A percentile compares a stretch with the other conserved stretches of the same genome.
Evolutionary conservation across 441 rosid species (phyloP).

Genomic region (Erysimum cheiri): DNA sequence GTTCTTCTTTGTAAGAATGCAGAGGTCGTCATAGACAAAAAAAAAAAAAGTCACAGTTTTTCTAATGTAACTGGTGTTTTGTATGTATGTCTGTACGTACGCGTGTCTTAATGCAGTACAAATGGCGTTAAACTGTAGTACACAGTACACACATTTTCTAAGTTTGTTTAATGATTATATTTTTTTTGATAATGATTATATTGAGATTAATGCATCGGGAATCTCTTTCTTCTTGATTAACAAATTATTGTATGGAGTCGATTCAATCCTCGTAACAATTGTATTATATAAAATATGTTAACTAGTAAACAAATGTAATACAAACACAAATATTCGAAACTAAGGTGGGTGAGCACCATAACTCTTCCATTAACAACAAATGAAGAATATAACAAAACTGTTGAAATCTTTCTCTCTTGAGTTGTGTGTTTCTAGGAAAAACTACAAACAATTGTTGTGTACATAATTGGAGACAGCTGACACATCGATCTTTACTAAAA

Average conservation of each 20-base stretch:
- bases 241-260: not conserved
- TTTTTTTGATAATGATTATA: too few species aligned
- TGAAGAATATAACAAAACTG: slow-evolving; percentile 28
- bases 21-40: slow-evolving; percentile 5
- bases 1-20: slow-evolving; percentile 20
- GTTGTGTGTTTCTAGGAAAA: slow-evolving; percentile 31
- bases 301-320: not conserved
- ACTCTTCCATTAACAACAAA: slow-evolving; percentile 21
- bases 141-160: slow-evolving; percentile 35
- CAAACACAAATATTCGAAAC: not conserved
- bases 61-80: slow-evolving; percentile 9
- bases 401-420: slow-evolving; percentile 17
- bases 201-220: not conserved
- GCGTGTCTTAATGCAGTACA: slow-evolving; percentile 38
- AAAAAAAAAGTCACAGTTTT: not conserved
- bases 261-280: not conserved
- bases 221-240: too few species aligned
- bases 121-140: slow-evolving; percentile 41
- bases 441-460: slow-evolving; percentile 37
- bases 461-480: slow-evolving; percentile 23
- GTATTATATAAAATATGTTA: too few species aligned
- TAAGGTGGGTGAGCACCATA: slow-evolving; percentile 18
- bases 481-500: not conserved
- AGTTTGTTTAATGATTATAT: not conserved
- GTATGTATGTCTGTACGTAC: slow-evolving; percentile 7